Evolutionary conservation across 2,329 filamentous ascomycete species (phyloP).

Genomic region (Penicillium sp.): DNA sequence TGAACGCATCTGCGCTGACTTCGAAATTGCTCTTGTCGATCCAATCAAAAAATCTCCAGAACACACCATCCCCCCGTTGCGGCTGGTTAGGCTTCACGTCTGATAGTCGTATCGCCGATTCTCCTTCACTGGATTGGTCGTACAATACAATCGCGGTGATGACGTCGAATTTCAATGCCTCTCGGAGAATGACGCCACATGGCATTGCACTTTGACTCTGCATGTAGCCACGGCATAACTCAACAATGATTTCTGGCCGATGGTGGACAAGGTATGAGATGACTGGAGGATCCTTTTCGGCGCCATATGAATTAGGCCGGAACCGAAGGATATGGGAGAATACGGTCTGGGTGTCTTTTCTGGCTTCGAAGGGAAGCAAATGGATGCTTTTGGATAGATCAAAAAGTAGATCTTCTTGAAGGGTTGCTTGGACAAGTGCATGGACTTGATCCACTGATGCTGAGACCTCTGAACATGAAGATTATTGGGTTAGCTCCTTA

Average conservation of each 20-base stretch:
- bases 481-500: constrained; percentile 2
- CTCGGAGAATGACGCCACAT: constrained; percentile 83
- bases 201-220: constrained; percentile 87
- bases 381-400: constrained; percentile 79
- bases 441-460: constrained; percentile 84
- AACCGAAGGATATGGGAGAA: constrained; percentile 95
- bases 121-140: constrained; percentile 76
- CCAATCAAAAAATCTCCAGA: constrained; percentile 97
- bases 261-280: constrained; percentile 85
- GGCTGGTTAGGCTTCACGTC: constrained; percentile 73
- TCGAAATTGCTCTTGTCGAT: constrained; percentile 96
- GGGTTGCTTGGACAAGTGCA: constrained; percentile 77
- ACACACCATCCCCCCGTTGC: constrained; percentile 79
- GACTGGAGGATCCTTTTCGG: constrained; percentile 75
- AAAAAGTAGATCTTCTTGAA: constrained; percentile 86
- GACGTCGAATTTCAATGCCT: constrained; percentile 86
- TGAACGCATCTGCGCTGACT: constrained; percentile 95
- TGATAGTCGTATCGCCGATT: constrained; percentile 71
- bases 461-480: constrained; percentile 69
- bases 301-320: constrained; percentile 62
- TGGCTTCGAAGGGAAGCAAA: constrained; percentile 87
- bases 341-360: constrained; percentile 93
- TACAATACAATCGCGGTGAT: constrained; percentile 90
- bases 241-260: constrained; percentile 80
- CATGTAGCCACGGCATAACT: constrained; percentile 86